These are phyloP conservation scores for Asterella californica DNA, from an alignment of 225 moss, liverwort and hornwort genomes.

Conservation along the genomic window DNA sequence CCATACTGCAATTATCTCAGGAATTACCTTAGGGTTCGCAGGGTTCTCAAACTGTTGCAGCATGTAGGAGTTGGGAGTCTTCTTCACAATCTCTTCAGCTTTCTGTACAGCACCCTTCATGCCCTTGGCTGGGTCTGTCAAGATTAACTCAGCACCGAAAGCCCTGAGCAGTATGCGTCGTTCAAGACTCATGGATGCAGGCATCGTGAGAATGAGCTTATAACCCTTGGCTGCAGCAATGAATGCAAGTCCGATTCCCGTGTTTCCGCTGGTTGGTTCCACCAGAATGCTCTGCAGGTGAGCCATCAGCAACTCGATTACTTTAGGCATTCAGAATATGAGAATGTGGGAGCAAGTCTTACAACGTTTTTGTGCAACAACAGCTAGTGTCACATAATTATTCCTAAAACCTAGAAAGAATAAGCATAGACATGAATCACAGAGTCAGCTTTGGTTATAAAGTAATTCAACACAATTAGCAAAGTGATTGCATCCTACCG, in stretches of 20 bases:
- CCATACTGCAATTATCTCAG: too few species aligned
- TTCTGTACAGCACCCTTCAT: slow-evolving; percentile 99
- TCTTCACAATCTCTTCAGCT: slow-evolving; percentile 93
- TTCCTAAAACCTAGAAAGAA: too few species aligned
- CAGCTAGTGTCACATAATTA: too few species aligned
- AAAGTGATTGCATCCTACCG: background rate
- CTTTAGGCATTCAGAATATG: background rate
- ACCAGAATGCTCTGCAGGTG: slow-evolving; percentile 76
- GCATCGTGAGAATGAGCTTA: slow-evolving; percentile 98
- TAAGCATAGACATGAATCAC: too few species aligned
- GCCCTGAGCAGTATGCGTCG: slow-evolving; percentile 91
- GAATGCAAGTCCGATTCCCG: slow-evolving; percentile 96
- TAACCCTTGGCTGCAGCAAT: slow-evolving; percentile 98
- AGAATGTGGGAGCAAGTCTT: too few species aligned
- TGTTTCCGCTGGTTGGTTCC: slow-evolving; percentile 99
- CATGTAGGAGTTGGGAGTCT: slow-evolving; percentile 88
- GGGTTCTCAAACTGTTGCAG: slow-evolving; percentile 98
- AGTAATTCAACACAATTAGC: background rate
- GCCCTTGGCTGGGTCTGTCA: slow-evolving; percentile 95
- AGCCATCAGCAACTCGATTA: background rate
- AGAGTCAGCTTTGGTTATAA: too few species aligned
- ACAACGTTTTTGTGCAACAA: too few species aligned
- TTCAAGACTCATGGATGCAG: slow-evolving; percentile 99
- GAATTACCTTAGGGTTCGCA: slow-evolving; percentile 81
- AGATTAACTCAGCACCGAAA: slow-evolving; percentile 89